Evolutionary conservation across 1,139 yeast genomes (phyloP), one percentile per base, ranked within the genome.

Genomic region (Geotrichum macrosporum): DNA sequence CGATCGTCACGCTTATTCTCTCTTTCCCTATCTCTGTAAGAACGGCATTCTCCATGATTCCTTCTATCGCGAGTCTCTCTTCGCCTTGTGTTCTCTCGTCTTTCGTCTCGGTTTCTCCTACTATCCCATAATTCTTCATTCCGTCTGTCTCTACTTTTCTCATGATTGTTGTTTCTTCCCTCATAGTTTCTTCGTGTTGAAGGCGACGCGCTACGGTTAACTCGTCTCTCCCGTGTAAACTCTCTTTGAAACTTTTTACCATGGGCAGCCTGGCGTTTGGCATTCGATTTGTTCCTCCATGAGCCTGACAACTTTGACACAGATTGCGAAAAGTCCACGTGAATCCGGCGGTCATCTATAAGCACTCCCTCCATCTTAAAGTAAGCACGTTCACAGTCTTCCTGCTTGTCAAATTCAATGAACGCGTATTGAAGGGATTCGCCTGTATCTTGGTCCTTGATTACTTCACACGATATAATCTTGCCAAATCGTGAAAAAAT

Each of bases 321-420:
- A 53, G 84, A 77, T 58, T 81, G 88, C 42, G 83, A 76, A 66
- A 81, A 81, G 59, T 81, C 87, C 41, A 81, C 83, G 51, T 78
- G 78, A 22, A 81, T 74, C 44, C 83, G 69, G 27, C 75, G 64
- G 46, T 83, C 88, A 58, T 81, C 88, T 34, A 81, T 78, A 39
- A 81, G 57, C 6, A 77, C 82, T 10, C 74, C 75, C 36, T 77
- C 76, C 76, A 81, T 76, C 56, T 75, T 77, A 46, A 68, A 64
- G 58, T 78, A 81, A 0, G 87, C 87, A 21, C 60, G 54, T 55
- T 81, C 87, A 42, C 84, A 81, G 35, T 72, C 71, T 31, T 65
- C 64, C 51, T 68, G 68, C 1, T 64, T 59, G 21, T 68, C 72
- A 58, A 66, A 80, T 56, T 81, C 84, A 21, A 81, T 75, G 53